Conservation (phyloP, 257 asterid species). For the Solanum appendiculatum region DNA sequence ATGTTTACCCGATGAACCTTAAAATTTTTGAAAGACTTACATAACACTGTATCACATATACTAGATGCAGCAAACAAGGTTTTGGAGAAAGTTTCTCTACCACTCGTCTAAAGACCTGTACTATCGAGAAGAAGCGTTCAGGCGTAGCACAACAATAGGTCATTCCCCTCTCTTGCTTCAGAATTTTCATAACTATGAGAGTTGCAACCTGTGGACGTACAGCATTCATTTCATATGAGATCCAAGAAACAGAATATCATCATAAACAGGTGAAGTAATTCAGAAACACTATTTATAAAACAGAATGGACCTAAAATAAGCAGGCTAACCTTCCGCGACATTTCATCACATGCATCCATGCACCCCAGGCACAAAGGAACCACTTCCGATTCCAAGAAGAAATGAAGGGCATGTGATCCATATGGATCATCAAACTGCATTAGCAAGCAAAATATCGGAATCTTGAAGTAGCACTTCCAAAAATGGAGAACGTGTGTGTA, state of each 20-base stretch:
- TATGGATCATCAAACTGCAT: conserved; percentile 4
- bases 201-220: neutral
- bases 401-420: neutral
- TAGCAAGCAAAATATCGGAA: neutral
- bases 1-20: neutral
- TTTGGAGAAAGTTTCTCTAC: neutral
- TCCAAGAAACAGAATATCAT: neutral
- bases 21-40: neutral
- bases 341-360: neutral
- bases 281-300: neutral
- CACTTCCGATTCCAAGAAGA: neutral
- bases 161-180: conserved; percentile 1
- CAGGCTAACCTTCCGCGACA: neutral
- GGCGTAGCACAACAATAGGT: neutral
- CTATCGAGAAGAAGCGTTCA: neutral
- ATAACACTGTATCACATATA: neutral
- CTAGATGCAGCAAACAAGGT: neutral
- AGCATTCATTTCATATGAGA: neutral
- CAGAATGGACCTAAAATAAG: no score
- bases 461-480: neutral
- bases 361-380: neutral
- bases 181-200: neutral
- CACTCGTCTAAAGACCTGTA: neutral
- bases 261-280: neutral
- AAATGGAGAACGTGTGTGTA: neutral